phyloP scores from a whole-genome alignment of 2,329 filamentous ascomycete genomes.

The Trichoderma gracile region DNA sequence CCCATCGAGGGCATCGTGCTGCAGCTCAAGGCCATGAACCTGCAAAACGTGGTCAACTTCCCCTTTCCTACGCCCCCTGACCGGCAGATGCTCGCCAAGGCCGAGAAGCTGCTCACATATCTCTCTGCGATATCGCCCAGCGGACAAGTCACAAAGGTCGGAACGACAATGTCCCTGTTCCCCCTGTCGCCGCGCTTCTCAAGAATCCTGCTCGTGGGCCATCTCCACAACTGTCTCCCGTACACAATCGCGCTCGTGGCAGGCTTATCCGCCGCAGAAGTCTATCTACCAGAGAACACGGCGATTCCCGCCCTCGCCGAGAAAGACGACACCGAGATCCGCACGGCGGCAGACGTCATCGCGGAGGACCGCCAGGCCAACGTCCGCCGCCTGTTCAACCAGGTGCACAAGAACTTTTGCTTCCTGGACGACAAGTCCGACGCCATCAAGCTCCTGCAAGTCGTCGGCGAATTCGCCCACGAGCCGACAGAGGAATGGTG shows the following conservation, averaged over 20 bases:
- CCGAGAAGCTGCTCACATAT: slow-evolving; percentile 83
- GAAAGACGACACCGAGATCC: slow-evolving; percentile 50
- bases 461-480: slow-evolving; percentile 82
- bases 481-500: slow-evolving; percentile 74
- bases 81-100: slow-evolving; percentile 71
- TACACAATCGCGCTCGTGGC: slow-evolving; percentile 89
- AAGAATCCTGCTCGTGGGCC: slow-evolving; percentile 86
- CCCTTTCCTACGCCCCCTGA: slow-evolving; percentile 93
- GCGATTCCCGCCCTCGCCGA: slow-evolving; percentile 60
- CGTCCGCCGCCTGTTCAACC: slow-evolving; percentile 62
- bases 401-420: slow-evolving; percentile 76
- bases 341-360: slow-evolving; percentile 67
- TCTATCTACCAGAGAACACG: slow-evolving; percentile 82
- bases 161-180: slow-evolving; percentile 81
- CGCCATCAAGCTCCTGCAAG: slow-evolving; percentile 85
- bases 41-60: slow-evolving; percentile 88
- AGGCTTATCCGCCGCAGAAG: slow-evolving; percentile 80
- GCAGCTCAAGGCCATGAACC: slow-evolving; percentile 91
- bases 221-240: slow-evolving; percentile 76
- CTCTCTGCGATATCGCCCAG: slow-evolving; percentile 73
- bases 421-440: slow-evolving; percentile 81
- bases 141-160: slow-evolving; percentile 76
- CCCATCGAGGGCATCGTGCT: slow-evolving; percentile 91
- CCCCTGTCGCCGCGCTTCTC: slow-evolving; percentile 88
- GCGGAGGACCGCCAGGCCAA: slow-evolving; percentile 70